Evolutionary conservation across 208 protist species (phyloP), one percentile per base, ranked within the genome.

Genomic region (Endotrypanum monterogeii): DNA sequence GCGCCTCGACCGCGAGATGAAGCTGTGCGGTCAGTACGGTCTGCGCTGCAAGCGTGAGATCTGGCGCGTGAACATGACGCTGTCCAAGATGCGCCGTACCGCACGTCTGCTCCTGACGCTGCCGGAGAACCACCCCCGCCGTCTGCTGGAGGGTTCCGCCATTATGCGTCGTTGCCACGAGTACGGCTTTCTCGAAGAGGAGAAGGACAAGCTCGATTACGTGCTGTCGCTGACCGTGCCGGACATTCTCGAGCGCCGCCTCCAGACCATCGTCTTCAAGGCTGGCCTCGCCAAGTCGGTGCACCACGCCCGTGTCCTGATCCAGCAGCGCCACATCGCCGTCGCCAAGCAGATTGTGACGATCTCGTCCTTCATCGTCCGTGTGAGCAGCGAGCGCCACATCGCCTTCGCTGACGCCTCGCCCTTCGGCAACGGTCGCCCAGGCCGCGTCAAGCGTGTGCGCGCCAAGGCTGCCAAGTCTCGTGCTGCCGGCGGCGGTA

Each of bases 331-430:
- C 80, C 99, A 99, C 98, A 99, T 99, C 87, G 94, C 98, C 67
- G 99, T 99, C 66, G 99, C 99, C 76, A 99, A 99, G 89, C 99
- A 99, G 94, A 96, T 99, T 79, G 99, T 99, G 51, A 99, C 99
- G 82, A 97, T 99, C 72, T 99, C 99, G 52, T 99, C 98, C 52
- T 99, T 99, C 92, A 97, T 99, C 37, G 99, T 99, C 61, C 98
- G 99, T 83, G 92, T 99, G 61, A 98, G 98, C 86, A 98, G 87
- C 67, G 95, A 99, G 93, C 99, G 99, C 86, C 98, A 99, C 94
- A 99, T 99, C 83, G 96, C 98, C 79, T 99, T 99, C 80, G 81
- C 98, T 37, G 96, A 98, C 63, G 97, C 87, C 76, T 99, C 97
- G 32, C 94, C 99, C 69, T 97, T 99, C 84, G 96, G 89, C 69